These are phyloP conservation scores for Artemisia tridentata DNA, from an alignment of 129 eudicot species.

Conservation along the genomic window DNA sequence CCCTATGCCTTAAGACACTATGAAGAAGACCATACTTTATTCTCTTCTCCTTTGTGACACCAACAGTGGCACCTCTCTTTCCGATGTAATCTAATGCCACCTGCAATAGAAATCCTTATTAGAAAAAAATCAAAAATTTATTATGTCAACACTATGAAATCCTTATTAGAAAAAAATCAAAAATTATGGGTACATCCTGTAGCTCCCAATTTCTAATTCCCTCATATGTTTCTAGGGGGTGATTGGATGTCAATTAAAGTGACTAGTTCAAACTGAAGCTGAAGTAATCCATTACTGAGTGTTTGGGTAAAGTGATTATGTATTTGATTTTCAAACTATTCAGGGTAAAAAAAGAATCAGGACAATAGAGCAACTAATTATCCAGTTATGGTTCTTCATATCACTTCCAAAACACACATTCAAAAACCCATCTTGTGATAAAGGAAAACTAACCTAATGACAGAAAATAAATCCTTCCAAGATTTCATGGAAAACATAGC, in stretches of 20 bases:
- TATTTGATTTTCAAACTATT: not conserved
- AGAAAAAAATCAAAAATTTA: not conserved
- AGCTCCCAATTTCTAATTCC: not conserved
- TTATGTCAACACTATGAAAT: not conserved
- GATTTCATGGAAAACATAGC: not conserved
- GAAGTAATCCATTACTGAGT: not conserved
- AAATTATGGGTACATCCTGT: not conserved
- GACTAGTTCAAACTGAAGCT: not conserved
- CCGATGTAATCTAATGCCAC: constrained; percentile 97
- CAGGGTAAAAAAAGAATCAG: not conserved
- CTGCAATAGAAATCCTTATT: constrained; percentile 27
- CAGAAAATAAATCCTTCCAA: not conserved
- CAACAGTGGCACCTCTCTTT: constrained; percentile 91
- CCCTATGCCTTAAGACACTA: not conserved
- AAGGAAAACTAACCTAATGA: not conserved
- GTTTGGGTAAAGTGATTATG: not conserved
- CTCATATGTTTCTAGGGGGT: not conserved
- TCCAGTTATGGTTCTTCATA: not conserved
- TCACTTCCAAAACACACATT: constrained; percentile 1
- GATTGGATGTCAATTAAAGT: not conserved
- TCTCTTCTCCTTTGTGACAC: constrained; percentile 84
- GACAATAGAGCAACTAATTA: not conserved
- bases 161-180: not conserved
- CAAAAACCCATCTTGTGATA: not conserved
- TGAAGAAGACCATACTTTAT: constrained; percentile 56